These are phyloP conservation scores for Trichoderma erinaceum DNA, from an alignment of 495 filamentous ascomycete genomes.

Conservation along the genomic window DNA sequence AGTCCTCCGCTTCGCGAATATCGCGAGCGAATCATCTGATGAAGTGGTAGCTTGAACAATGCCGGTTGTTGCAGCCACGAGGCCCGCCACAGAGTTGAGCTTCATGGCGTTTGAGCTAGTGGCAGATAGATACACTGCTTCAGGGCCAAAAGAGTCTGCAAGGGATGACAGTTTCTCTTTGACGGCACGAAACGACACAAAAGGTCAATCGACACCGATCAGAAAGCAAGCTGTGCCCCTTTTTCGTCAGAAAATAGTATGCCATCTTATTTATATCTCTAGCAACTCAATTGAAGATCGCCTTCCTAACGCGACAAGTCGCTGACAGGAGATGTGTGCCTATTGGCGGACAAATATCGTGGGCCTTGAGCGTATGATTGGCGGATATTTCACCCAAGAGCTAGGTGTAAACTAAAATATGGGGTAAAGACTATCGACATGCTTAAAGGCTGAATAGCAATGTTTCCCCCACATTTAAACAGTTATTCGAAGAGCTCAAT, in stretches of 20 bases:
- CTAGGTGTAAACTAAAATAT: neutral
- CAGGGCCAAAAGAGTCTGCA: neutral
- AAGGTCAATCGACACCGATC: neutral
- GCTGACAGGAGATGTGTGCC: neutral
- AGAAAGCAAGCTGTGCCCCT: neutral
- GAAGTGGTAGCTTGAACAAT: neutral
- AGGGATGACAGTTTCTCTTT: neutral
- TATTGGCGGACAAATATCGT: neutral
- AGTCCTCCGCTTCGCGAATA: neutral
- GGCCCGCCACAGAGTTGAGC: neutral
- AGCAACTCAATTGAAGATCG: neutral
- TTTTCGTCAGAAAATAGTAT: neutral
- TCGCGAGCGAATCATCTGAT: neutral
- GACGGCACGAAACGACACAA: neutral
- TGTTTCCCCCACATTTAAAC: neutral
- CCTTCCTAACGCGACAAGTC: neutral
- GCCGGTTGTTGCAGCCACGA: neutral
- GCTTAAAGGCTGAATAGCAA: neutral
- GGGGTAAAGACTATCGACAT: neutral
- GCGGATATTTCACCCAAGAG: neutral
- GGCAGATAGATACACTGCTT: neutral
- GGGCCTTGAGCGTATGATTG: neutral
- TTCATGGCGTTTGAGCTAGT: neutral
- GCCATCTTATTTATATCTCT: neutral
- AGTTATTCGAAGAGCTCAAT: neutral